Conservation (phyloP, 169 alveolate genomes). For the Plasmodium inui region DNA sequence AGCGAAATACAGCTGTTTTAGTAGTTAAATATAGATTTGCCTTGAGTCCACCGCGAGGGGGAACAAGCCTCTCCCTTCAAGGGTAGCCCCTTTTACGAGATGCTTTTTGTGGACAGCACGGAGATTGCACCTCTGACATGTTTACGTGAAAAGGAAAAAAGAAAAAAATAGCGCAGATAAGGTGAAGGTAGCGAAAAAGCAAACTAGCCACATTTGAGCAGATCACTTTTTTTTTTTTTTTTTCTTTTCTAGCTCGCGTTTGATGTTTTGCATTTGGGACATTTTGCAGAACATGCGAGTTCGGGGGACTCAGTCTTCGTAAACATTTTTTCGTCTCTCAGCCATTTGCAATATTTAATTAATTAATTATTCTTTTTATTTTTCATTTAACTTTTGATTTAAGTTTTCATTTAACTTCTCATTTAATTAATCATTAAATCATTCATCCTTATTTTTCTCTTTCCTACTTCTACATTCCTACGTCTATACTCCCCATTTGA, state of each 20-base stretch:
- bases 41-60: background rate
- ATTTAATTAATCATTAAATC: background rate
- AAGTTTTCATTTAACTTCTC: background rate
- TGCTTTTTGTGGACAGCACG: background rate
- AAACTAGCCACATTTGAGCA: background rate
- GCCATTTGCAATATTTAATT: background rate
- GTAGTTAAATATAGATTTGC: background rate
- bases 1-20: background rate
- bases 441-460: background rate
- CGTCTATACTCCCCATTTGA: background rate
- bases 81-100: background rate
- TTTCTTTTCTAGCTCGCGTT: background rate
- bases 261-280: background rate
- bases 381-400: too few relatives aligned
- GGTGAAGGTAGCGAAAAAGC: background rate
- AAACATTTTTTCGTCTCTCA: background rate
- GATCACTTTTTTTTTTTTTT: background rate
- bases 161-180: background rate
- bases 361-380: too few relatives aligned
- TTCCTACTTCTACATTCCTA: background rate
- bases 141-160: background rate
- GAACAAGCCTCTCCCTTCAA: background rate
- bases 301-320: background rate
- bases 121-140: background rate
- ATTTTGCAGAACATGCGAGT: background rate